Conservation (phyloP, 306 rosid species). For the Lagenaria siceraria region DNA sequence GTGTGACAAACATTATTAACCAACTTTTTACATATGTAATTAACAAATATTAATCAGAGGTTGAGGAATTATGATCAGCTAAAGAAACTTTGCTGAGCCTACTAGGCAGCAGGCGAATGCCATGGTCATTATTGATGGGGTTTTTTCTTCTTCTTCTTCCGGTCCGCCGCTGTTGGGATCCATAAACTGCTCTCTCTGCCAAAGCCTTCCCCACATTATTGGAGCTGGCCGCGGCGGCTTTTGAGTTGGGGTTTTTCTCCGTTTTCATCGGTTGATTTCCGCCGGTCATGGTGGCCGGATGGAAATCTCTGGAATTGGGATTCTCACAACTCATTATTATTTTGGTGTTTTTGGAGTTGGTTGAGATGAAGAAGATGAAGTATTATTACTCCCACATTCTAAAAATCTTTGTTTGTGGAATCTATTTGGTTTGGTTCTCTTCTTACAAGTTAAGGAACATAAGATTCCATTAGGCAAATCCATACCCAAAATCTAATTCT, state of each 20-base stretch:
- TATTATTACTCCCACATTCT: background rate
- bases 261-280: slow-evolving; percentile 16
- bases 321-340: slow-evolving; percentile 42
- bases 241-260: slow-evolving; percentile 22
- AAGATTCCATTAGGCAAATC: background rate
- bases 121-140: background rate
- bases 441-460: background rate
- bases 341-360: background rate
- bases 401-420: background rate
- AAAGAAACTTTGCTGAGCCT: slow-evolving; percentile 66
- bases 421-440: background rate
- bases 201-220: slow-evolving; percentile 44
- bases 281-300: background rate
- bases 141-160: slow-evolving; percentile 21
- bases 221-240: slow-evolving; percentile 13
- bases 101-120: slow-evolving; percentile 39
- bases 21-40: background rate
- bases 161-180: slow-evolving; percentile 31
- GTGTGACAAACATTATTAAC: background rate
- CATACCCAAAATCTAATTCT: background rate
- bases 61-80: slow-evolving; percentile 34
- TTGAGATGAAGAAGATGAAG: background rate
- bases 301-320: slow-evolving; percentile 19
- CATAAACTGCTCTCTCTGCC: slow-evolving; percentile 52
- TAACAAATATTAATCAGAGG: background rate